These are phyloP conservation scores for Annona squamosa DNA, from an alignment of 164 flowering plant genomes.

Conservation along the genomic window DNA sequence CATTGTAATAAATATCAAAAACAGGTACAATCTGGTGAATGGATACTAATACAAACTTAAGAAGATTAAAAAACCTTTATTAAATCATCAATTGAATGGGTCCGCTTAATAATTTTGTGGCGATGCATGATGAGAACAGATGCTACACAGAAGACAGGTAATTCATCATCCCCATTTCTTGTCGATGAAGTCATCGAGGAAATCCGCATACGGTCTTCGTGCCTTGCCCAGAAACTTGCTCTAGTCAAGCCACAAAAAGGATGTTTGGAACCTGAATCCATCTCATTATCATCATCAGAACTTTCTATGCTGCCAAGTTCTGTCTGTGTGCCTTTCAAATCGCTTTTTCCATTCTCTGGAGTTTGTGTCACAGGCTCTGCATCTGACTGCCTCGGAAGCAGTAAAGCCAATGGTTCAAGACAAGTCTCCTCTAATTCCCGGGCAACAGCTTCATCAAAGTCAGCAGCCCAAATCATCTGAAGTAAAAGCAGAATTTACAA, in stretches of 20 bases:
- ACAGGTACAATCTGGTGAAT: neutral
- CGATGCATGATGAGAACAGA: conserved; percentile 76
- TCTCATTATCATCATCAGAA: conserved; percentile 28
- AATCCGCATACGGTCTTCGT: conserved; percentile 28
- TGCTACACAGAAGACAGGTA: conserved; percentile 80
- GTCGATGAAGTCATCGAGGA: conserved; percentile 33
- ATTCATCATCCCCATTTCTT: conserved; percentile 57
- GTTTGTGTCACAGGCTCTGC: conserved; percentile 32
- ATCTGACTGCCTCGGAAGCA: conserved; percentile 38
- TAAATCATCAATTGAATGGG: conserved; percentile 77
- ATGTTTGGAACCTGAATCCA: conserved; percentile 33
- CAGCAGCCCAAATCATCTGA: conserved; percentile 99
- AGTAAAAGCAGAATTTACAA: neutral
- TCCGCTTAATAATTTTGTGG: conserved; percentile 56
- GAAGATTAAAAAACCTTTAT: conserved; percentile 54
- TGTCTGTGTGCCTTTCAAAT: conserved; percentile 26
- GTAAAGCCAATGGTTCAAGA: conserved; percentile 53
- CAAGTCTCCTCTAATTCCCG: conserved; percentile 48
- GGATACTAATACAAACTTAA: neutral
- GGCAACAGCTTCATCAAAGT: conserved; percentile 57
- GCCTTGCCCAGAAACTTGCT: conserved; percentile 52
- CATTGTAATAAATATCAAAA: neutral
- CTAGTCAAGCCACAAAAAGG: conserved; percentile 77
- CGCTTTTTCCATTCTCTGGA: conserved; percentile 23
- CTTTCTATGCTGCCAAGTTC: conserved; percentile 30